Evolutionary conservation across 2,329 filamentous ascomycete species (phyloP), one percentile per base, ranked within the genome.

Genomic region (Polytolypa hystricis): DNA sequence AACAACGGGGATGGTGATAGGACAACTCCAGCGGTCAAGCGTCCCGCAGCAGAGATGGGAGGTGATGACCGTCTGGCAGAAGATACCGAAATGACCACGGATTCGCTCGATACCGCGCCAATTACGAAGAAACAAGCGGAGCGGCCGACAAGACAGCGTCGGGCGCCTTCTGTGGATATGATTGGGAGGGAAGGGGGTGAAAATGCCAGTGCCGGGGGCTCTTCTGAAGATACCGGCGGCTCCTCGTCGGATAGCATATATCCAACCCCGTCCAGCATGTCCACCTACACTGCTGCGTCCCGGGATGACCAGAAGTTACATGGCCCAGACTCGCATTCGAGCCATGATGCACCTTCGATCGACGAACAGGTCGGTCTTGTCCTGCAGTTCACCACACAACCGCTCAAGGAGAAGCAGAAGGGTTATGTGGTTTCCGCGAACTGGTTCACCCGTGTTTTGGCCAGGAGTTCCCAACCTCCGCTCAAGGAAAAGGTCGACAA

Each of bases 361-460:
- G 79, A 84, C 46, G 70, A 76, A 32, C 89, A 95, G 57, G 77
- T 94, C 40, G 73, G 71, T 39, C 75, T 75, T 25, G 84, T 95
- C 34, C 71, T 74, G 49, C 68, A 69, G 20, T 61, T 87, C 17
- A 47, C 56, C 53, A 49, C 57, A 23, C 66, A 70, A 31, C 68
- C 73, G 5, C 56, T 78, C n/a, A 61, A 74, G 40, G 82, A 87
- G 43, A 79, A 79, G n/a, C 74, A 83, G 40, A 71, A 75, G 37
- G 83, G 80, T 10, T 94, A 79, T 49, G 61, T 93, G 14, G 74
- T 96, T 4, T 93, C 87, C 2, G 73, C 71, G 34, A 69, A 70
- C 41, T 96, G 91, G 91, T 69, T 95, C 21, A 69, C 73, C 39
- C 74, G 76, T 41, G 84, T 91, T 2, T 66, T 80, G 41, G 72